Percentiles rank a stretch among this genome's conserved stretches.
Evolutionary conservation across 805 yeast genomes (phyloP).

Genomic region (Yamadazyma insecticola): DNA sequence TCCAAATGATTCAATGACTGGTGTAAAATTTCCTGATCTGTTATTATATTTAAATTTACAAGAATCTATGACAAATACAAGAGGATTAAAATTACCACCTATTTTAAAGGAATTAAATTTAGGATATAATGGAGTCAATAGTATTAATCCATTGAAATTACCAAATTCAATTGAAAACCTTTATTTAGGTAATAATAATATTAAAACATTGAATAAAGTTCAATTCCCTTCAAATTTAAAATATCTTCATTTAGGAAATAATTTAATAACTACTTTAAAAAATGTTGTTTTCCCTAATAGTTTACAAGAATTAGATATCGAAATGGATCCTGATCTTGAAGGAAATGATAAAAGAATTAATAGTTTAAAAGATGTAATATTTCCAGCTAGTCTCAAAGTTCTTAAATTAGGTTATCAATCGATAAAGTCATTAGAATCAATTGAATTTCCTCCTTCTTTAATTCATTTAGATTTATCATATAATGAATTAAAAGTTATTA

Average conservation of each 20-base stretch:
- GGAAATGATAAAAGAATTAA: slow-evolving; percentile 40
- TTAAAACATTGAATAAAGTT: slow-evolving; percentile 41
- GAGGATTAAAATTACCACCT: slow-evolving; percentile 39
- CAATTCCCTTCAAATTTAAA: slow-evolving; percentile 31
- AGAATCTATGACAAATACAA: slow-evolving; percentile 40
- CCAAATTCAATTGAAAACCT: slow-evolving; percentile 37
- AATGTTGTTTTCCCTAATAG: slow-evolving; percentile 37
- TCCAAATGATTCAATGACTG: slow-evolving; percentile 44
- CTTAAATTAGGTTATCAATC: slow-evolving; percentile 36
- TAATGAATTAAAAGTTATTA: slow-evolving; percentile 34
- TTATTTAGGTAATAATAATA: slow-evolving; percentile 35
- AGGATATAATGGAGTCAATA: slow-evolving; percentile 38
- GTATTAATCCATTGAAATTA: slow-evolving; percentile 40
- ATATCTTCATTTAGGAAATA: slow-evolving; percentile 37
- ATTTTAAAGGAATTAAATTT: slow-evolving; percentile 25
- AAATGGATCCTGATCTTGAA: slow-evolving; percentile 37
- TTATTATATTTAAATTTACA: slow-evolving; percentile 33
- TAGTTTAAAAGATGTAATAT: slow-evolving; percentile 36
- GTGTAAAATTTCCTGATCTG: slow-evolving; percentile 42
- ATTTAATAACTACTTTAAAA: slow-evolving; percentile 40
- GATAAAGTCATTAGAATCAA: slow-evolving; percentile 32
- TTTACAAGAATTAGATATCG: slow-evolving; percentile 36
- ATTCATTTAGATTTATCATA: slow-evolving; percentile 30
- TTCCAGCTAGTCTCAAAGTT: slow-evolving; percentile 32
- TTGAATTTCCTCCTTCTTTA: slow-evolving; percentile 34